Percentiles rank a stretch among this genome's conserved stretches.
Conservation (phyloP, 2,329 filamentous ascomycete genomes). For the Fusarium tjaetaba region DNA sequence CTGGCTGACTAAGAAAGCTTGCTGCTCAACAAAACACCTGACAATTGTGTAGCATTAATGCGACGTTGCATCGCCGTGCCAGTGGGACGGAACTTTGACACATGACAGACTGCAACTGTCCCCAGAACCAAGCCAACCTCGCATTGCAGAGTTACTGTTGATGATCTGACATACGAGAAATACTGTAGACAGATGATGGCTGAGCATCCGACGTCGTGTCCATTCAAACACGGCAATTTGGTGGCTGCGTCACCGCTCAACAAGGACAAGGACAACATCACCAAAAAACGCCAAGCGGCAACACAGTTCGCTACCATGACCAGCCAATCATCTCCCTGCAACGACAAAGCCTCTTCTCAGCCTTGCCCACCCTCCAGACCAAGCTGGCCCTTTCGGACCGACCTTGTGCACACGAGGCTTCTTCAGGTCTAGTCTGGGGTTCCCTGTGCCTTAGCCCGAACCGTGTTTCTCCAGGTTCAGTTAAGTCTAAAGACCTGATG, state of each 20-base stretch:
- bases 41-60: conserved; percentile 11
- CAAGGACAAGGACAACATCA: not conserved
- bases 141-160: not conserved
- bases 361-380: conserved; percentile 25
- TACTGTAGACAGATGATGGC: conserved; percentile 1
- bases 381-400: conserved; percentile 45
- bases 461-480: conserved; percentile 41
- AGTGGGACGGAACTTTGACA: conserved; percentile 18
- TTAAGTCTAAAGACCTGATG: conserved; percentile 7
- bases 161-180: conserved; percentile 19
- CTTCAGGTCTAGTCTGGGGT: conserved; percentile 36
- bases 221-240: not conserved
- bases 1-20: conserved; percentile 1
- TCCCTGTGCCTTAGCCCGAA: conserved; percentile 3
- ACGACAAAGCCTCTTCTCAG: conserved; percentile 22
- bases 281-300: not conserved
- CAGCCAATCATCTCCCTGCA: not conserved
- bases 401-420: conserved; percentile 19
- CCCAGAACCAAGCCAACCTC: not conserved
- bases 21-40: conserved; percentile 6
- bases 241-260: conserved; percentile 6
- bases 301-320: not conserved
- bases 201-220: not conserved
- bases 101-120: conserved; percentile 22
- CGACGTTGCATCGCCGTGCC: conserved; percentile 30